These are phyloP conservation scores for Pleodorina starrii DNA, from an alignment of 139 green algal genomes.

Conservation along the genomic window DNA sequence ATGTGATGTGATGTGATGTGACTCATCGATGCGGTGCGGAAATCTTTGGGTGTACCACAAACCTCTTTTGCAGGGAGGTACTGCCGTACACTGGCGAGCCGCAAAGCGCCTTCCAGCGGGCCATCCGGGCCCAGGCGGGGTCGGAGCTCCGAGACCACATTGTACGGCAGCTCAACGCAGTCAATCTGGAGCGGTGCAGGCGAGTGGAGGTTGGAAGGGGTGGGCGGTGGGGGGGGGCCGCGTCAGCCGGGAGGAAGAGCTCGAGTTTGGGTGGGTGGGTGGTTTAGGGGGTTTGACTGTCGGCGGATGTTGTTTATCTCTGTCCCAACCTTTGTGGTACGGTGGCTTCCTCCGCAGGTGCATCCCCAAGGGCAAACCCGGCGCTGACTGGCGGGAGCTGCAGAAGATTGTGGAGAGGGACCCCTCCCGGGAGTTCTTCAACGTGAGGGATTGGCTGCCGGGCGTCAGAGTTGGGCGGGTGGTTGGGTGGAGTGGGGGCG, in stretches of 20 bases:
- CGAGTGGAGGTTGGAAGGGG: too few species aligned
- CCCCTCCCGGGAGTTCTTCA: conserved; percentile 77
- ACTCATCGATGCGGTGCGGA: too few species aligned
- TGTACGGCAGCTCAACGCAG: conserved; percentile 96
- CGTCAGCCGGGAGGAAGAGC: too few species aligned
- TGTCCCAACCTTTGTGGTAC: background rate
- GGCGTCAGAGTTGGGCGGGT: too few species aligned
- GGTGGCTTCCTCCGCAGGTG: conserved; percentile 60
- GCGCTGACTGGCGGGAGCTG: conserved; percentile 95
- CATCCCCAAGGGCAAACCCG: conserved; percentile 93
- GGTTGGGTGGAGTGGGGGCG: too few species aligned
- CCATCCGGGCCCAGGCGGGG: conserved; percentile 73
- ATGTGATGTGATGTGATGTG: too few species aligned
- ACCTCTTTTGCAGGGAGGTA: conserved; percentile 60
- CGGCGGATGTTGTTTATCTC: background rate
- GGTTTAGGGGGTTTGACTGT: background rate
- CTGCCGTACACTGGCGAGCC: conserved; percentile 70
- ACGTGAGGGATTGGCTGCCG: conserved; percentile 65
- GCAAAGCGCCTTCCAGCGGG: conserved; percentile 85
- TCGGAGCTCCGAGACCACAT: conserved; percentile 89
- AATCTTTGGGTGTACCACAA: too few species aligned
- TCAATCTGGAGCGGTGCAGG: conserved; percentile 95
- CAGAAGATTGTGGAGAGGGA: conserved; percentile 82
- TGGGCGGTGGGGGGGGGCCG: too few species aligned
- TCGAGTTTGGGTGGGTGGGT: background rate